Base-by-base conservation (phyloP, 169 alveolate species). In the Perkinsus marinus region DNA sequence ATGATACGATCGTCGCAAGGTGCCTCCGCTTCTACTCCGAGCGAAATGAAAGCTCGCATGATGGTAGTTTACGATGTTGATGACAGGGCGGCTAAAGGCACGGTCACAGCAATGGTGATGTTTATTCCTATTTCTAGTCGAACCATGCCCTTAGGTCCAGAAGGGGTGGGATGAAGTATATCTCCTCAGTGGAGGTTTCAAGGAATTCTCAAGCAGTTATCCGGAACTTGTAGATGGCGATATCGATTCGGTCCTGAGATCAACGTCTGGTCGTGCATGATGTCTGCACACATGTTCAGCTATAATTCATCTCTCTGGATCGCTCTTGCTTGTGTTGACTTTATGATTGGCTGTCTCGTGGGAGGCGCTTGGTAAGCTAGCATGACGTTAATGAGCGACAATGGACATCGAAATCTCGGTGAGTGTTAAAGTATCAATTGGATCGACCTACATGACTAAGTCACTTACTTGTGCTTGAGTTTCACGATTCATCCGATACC, bases 361-460 rank as follows among this genome's bases (percentile, higher is more conserved):
- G n/a, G n/a, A n/a, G n/a, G n/a, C n/a, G n/a, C n/a, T n/a, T n/a
- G n/a, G n/a, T n/a, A n/a, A n/a, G n/a, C n/a, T n/a, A n/a, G n/a
- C n/a, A n/a, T n/a, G n/a, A n/a, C n/a, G n/a, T n/a, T n/a, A n/a
- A n/a, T n/a, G n/a, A n/a, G n/a, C n/a, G n/a, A n/a, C n/a, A n/a
- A 89, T 96, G 41, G 95, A 97, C 0, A 98, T 96, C 38, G 92
- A 89, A 94, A 96, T 89, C 92, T 94, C 79, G 94, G 95, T 13
- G 93, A 95, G 68, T 95, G 94, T 3, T 95, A 96, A 89, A 95
- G 96, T n/a, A 96, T 96, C 92, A 95, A 96, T 93, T 96, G 98
- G 98, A 96, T 96, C 22, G 97, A 96, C 90, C 98, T 98, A 0
- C 95, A 94, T 68, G 98, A 96, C 91, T 95, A 94, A 90, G 97